A percentile compares a stretch with the other conserved stretches of the same genome.
phyloP scores from a whole-genome alignment of 148 eudicot genomes.

The Arctostaphylos glauca region DNA sequence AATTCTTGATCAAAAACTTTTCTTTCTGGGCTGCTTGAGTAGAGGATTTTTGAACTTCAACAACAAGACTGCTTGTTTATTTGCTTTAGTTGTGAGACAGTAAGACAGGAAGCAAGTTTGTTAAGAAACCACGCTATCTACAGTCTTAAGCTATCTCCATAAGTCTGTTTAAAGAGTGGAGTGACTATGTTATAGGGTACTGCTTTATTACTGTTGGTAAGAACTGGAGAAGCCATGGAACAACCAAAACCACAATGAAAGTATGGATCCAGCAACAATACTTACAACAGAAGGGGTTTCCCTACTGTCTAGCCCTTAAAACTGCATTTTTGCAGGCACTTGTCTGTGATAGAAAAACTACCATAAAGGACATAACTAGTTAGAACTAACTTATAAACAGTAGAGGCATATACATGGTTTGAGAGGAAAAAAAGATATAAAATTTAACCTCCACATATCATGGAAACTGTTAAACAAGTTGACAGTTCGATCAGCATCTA shows the following conservation, averaged over 20 bases:
- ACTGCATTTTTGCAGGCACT: not conserved
- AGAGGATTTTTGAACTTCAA: not conserved
- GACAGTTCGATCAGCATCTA: constrained; percentile 91
- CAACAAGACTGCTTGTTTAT: not conserved
- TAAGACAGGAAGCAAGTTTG: not conserved
- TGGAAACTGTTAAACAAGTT: constrained; percentile 90
- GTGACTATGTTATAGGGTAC: not conserved
- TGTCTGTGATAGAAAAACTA: not conserved
- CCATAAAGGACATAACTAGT: not conserved
- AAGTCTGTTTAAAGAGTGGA: not conserved
- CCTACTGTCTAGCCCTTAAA: not conserved
- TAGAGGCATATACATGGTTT: not conserved
- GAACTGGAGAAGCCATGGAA: not conserved
- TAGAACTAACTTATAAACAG: not conserved
- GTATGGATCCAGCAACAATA: not conserved
- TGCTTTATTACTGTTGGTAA: not conserved
- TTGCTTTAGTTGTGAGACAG: not conserved
- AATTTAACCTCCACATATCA: constrained; percentile 88
- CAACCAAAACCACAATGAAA: not conserved
- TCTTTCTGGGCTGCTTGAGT: not conserved
- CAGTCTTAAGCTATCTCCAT: not conserved
- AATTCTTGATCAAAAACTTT: not conserved
- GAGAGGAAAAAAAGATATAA: constrained; percentile 11
- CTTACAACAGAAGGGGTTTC: not conserved
- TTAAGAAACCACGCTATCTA: not conserved